phyloP scores from a whole-genome alignment of 139 green algal genomes.

The Auxenochlorella protothecoides region DNA sequence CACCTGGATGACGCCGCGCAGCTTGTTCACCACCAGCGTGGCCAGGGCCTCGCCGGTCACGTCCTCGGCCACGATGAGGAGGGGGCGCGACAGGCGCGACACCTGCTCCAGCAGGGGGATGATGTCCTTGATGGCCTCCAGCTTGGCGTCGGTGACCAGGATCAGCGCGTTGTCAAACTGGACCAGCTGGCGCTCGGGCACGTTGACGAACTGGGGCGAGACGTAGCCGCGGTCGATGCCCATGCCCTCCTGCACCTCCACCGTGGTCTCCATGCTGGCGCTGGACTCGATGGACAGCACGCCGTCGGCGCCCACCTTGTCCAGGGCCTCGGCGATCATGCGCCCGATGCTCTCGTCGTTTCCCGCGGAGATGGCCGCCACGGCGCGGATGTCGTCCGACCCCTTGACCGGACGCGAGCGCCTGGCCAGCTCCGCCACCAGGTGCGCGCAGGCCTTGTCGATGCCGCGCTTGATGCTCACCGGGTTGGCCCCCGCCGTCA shows the following conservation, averaged over 20 bases:
- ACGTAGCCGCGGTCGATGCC: constrained; percentile 96
- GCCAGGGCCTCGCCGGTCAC: constrained; percentile 88
- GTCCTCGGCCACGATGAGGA: constrained; percentile 97
- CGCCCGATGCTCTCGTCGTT: constrained; percentile 72
- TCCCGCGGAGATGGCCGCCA: constrained; percentile 70
- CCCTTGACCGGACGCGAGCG: constrained; percentile 76
- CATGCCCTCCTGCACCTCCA: constrained; percentile 94
- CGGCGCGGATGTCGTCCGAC: constrained; percentile 79
- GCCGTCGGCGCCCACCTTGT: constrained; percentile 77
- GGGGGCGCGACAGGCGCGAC: constrained; percentile 58
- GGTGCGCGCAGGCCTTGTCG: constrained; percentile 80
- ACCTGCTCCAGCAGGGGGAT: constrained; percentile 69
- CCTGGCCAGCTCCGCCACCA: constrained; percentile 77
- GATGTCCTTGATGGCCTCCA: constrained; percentile 63
- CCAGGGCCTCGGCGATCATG: constrained; percentile 82
- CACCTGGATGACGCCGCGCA: constrained; percentile 91
- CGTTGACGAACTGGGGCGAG: constrained; percentile 92
- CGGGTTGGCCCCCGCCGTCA: constrained; percentile 89
- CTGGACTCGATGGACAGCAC: constrained; percentile 90
- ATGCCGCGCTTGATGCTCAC: constrained; percentile 94
- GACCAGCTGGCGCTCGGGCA: constrained; percentile 74
- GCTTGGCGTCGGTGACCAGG: constrained; percentile 94
- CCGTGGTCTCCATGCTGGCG: constrained; percentile 67
- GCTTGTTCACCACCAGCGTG: constrained; percentile 98
- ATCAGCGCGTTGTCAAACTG: constrained; percentile 88